Percentiles rank a stretch among this genome's conserved stretches.
Evolutionary conservation across 495 filamentous ascomycete genomes (phyloP).

Genomic region (Penicillium herquei): DNA sequence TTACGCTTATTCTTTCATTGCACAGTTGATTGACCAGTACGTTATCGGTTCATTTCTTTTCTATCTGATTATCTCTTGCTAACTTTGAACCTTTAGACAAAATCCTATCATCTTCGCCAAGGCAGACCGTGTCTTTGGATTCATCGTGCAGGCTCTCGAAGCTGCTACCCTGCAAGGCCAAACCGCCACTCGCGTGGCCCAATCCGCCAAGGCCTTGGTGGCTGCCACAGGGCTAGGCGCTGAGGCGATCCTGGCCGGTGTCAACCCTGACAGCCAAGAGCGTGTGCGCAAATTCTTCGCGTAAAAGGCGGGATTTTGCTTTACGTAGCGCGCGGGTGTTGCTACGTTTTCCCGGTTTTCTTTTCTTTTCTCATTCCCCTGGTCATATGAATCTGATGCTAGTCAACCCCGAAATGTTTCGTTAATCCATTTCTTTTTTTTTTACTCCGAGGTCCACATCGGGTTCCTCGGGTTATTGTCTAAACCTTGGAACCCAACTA

Average conservation of each 20-base stretch:
- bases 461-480: too few relatives aligned
- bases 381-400: background rate
- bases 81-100: slow-evolving; percentile 56
- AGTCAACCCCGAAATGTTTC: background rate
- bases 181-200: slow-evolving; percentile 69
- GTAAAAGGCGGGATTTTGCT: slow-evolving; percentile 25
- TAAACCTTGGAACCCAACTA: too few relatives aligned
- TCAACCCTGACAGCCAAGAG: slow-evolving; percentile 73
- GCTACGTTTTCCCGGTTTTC: background rate
- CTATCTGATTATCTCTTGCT: slow-evolving; percentile 5
- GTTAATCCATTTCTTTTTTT: background rate
- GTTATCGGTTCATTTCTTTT: slow-evolving; percentile 33
- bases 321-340: background rate
- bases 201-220: slow-evolving; percentile 70
- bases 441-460: too few relatives aligned
- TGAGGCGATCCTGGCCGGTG: slow-evolving; percentile 63
- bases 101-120: slow-evolving; percentile 77
- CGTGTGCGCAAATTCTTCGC: slow-evolving; percentile 71
- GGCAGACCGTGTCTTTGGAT: slow-evolving; percentile 74
- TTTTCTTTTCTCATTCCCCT: background rate
- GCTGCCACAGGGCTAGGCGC: slow-evolving; percentile 66
- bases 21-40: slow-evolving; percentile 91
- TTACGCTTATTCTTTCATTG: slow-evolving; percentile 90
- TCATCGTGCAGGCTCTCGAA: slow-evolving; percentile 83
- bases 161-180: slow-evolving; percentile 85